These are phyloP conservation scores for Xylaria sp. DNA, from an alignment of 2,329 filamentous ascomycete genomes.

Conservation along the genomic window DNA sequence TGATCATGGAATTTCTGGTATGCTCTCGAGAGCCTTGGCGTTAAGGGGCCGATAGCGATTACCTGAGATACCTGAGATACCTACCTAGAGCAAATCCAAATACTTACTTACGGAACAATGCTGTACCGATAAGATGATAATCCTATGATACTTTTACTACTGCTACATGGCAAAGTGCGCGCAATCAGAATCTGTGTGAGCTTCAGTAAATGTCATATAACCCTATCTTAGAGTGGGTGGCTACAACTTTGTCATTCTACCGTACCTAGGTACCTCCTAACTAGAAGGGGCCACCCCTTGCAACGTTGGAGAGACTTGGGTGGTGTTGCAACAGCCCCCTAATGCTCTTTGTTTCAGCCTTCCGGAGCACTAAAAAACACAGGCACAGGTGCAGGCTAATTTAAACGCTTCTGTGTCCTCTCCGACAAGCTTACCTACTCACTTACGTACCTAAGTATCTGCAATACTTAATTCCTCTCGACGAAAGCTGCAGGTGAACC, in stretches of 20 bases:
- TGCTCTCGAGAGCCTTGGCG: constrained; percentile 31
- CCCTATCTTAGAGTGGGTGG: neutral
- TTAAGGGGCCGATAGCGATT: constrained; percentile 28
- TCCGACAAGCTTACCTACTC: constrained; percentile 1
- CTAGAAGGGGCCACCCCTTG: constrained; percentile 13
- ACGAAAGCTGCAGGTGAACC: neutral
- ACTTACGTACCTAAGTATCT: neutral
- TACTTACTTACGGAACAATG: constrained; percentile 5
- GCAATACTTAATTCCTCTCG: constrained; percentile 1
- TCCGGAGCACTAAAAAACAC: constrained; percentile 24
- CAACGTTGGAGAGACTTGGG: constrained; percentile 6
- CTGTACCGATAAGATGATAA: constrained; percentile 2
- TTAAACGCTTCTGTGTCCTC: constrained; percentile 30
- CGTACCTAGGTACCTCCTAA: neutral
- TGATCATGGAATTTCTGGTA: constrained; percentile 11
- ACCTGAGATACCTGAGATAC: constrained; percentile 24
- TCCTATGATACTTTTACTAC: neutral
- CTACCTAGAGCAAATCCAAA: constrained; percentile 30
- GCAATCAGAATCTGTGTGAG: neutral
- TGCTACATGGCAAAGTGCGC: neutral
- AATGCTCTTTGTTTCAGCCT: constrained; percentile 34
- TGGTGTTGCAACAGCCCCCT: neutral
- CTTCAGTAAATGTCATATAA: neutral
- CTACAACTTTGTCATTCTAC: too few relatives aligned
- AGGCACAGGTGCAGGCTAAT: constrained; percentile 1